Evolutionary conservation across 768 basidiomycete species (phyloP).

Genomic region (Boletus rex-veris): DNA sequence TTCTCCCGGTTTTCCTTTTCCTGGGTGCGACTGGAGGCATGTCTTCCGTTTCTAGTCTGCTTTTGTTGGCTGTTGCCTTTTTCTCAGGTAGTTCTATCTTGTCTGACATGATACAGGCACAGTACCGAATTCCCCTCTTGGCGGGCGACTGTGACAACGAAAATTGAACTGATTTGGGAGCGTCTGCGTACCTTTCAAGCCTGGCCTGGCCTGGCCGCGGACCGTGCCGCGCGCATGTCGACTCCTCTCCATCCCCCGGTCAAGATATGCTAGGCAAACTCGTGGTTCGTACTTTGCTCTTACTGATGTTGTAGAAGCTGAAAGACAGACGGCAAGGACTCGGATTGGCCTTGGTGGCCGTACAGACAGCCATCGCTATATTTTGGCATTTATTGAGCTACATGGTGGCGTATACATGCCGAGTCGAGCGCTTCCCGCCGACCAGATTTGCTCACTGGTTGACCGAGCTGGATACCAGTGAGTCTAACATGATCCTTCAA

Average conservation of each 20-base stretch:
- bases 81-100: conserved; percentile 23
- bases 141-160: conserved; percentile 12
- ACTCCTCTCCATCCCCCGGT: neutral
- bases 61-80: conserved; percentile 16
- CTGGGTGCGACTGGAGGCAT: conserved; percentile 13
- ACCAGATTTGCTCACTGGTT: too few species aligned
- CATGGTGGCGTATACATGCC: conserved; percentile 5
- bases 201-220: conserved; percentile 4
- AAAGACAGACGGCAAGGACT: neutral
- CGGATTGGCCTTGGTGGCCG: neutral
- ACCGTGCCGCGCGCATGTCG: conserved; percentile 13
- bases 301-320: neutral
- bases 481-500: too few species aligned
- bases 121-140: conserved; percentile 8
- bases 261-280: neutral
- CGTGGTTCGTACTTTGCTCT: neutral
- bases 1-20: conserved; percentile 28
- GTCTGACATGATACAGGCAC: conserved; percentile 24
- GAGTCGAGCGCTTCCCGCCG: neutral
- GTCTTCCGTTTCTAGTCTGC: conserved; percentile 18
- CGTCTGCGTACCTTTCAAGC: conserved; percentile 15
- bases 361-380: neutral
- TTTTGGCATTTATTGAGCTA: neutral
- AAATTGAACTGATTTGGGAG: conserved; percentile 27
- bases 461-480: too few species aligned